Conservation (phyloP, 2,329 filamentous ascomycete species). For the Parafenestella ontariensis region DNA sequence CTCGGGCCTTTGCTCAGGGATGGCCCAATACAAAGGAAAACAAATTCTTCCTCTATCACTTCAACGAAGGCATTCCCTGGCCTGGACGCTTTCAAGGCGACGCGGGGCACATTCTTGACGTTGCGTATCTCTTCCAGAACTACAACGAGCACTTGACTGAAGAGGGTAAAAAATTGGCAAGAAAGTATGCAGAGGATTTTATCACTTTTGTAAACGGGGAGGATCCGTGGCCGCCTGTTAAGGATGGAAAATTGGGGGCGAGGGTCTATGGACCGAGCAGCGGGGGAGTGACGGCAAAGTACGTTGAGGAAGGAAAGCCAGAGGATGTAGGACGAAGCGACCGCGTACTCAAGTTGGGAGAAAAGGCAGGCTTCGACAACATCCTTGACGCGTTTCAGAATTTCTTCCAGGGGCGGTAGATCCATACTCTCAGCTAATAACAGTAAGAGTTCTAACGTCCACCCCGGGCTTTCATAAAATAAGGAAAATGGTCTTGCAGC, state of each 20-base stretch:
- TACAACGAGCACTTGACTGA: conserved; percentile 37
- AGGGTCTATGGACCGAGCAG: conserved; percentile 42
- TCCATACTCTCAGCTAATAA: neutral
- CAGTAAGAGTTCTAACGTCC: neutral
- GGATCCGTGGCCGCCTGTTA: conserved; percentile 42
- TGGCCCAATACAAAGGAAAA: conserved; percentile 37
- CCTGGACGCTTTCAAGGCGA: conserved; percentile 43
- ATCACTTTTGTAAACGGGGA: conserved; percentile 43
- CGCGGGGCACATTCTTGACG: conserved; percentile 45
- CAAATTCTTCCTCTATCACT: conserved; percentile 44
- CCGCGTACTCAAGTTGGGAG: conserved; percentile 34
- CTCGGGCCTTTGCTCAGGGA: conserved; percentile 49
- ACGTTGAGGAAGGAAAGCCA: conserved; percentile 32
- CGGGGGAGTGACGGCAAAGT: conserved; percentile 33
- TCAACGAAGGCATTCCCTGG: conserved; percentile 47
- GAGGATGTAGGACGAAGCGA: conserved; percentile 36
- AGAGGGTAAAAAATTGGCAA: conserved; percentile 31
- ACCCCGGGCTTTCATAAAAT: no score
- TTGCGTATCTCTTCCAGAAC: conserved; percentile 44
- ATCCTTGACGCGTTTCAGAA: conserved; percentile 33
- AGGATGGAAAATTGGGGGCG: conserved; percentile 27
- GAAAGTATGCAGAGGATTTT: conserved; percentile 38
- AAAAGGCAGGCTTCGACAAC: conserved; percentile 33
- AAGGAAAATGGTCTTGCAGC: no score
- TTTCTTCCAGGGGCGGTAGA: conserved; percentile 33